phyloP scores from a whole-genome alignment of 31 red algal genomes.

The Asparagopsis taxiformis region DNA sequence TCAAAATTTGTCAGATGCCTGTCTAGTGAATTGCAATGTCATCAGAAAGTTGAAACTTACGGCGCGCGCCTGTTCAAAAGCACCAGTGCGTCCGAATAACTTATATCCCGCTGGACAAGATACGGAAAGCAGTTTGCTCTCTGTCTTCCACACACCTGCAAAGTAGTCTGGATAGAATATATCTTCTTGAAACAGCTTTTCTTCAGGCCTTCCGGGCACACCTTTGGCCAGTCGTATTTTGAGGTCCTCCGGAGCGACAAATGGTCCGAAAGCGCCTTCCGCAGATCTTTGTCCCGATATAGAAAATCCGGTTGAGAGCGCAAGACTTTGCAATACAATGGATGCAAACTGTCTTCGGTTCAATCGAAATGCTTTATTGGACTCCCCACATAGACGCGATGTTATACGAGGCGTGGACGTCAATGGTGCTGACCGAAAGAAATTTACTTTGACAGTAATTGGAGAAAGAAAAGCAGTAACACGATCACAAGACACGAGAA shows the following conservation, averaged over 20 bases:
- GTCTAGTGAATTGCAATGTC: too few relatives aligned
- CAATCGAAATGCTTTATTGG: too few relatives aligned
- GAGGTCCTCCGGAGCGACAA: slow-evolving; percentile 7
- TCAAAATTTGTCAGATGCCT: not conserved
- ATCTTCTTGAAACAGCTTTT: slow-evolving; percentile 40
- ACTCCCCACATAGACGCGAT: too few relatives aligned
- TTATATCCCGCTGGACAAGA: slow-evolving; percentile 58
- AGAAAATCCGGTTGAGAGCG: not conserved
- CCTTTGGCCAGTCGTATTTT: not conserved
- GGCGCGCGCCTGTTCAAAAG: slow-evolving; percentile 36
- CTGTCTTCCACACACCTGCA: slow-evolving; percentile 54
- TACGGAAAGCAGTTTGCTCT: slow-evolving; percentile 42
- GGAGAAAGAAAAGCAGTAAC: too few relatives aligned
- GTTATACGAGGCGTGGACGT: too few relatives aligned
- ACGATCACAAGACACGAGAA: too few relatives aligned
- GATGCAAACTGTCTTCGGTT: not conserved
- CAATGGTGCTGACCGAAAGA: too few relatives aligned
- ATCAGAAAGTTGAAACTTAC: slow-evolving; percentile 1
- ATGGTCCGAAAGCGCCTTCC: not conserved
- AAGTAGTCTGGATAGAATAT: slow-evolving; percentile 55
- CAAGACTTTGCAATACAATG: not conserved
- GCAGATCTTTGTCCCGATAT: not conserved
- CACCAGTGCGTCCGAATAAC: slow-evolving; percentile 47
- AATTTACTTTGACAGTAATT: too few relatives aligned
- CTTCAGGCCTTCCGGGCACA: slow-evolving; percentile 3